phyloP scores from a whole-genome alignment of 148 eudicot genomes.

The Persicaria maculosa region DNA sequence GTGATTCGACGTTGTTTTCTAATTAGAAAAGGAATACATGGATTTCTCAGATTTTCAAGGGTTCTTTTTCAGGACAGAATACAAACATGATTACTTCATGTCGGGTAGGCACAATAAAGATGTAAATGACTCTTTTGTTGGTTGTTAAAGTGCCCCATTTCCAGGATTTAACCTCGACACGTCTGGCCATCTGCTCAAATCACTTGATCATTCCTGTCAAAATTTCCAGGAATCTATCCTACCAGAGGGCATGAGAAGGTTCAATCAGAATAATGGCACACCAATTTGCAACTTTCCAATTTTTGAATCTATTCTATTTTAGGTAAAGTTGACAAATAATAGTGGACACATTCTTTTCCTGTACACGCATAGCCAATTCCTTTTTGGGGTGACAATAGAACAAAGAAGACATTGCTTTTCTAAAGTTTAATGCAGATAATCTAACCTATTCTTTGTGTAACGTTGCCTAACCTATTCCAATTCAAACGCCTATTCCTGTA shows the following conservation, averaged over 20 bases:
- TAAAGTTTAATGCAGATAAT: slow-evolving; percentile 7
- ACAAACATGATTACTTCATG: not conserved
- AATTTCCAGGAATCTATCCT: not conserved
- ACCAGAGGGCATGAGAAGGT: not conserved
- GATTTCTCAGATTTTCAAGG: not conserved
- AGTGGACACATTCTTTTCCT: slow-evolving; percentile 1
- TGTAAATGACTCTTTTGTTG: too few species aligned
- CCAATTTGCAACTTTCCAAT: not conserved
- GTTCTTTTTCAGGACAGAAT: not conserved
- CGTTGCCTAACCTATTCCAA: not conserved
- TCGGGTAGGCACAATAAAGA: too few species aligned
- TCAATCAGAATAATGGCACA: not conserved
- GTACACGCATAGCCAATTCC: slow-evolving; percentile 2
- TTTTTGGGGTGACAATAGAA: not conserved
- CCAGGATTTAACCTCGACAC: too few species aligned
- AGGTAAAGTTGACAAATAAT: not conserved
- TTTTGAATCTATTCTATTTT: slow-evolving; percentile 4
- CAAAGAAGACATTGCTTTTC: slow-evolving; percentile 2
- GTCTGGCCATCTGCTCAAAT: not conserved
- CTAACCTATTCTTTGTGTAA: not conserved
- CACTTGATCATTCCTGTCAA: not conserved
- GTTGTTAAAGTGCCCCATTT: too few species aligned
- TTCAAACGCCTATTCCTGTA: not conserved
- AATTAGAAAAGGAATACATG: not conserved
- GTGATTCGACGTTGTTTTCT: not conserved